A percentile compares a stretch with the other conserved stretches of the same genome.
phyloP scores from a whole-genome alignment of 345 rosid genomes.

The Viola odorata region DNA sequence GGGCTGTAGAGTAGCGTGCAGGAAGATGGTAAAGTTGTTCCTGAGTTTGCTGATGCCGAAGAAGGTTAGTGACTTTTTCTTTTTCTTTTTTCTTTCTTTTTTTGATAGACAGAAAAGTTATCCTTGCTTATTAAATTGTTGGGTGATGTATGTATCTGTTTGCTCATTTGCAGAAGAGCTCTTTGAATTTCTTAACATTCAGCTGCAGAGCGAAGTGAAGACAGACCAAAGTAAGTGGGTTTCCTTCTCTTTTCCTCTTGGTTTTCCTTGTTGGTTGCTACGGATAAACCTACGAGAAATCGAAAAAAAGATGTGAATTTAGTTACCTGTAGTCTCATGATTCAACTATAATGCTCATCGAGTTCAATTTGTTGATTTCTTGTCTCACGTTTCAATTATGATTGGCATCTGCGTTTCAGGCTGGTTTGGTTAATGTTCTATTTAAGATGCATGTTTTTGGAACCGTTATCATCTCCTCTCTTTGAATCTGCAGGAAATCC shows the following conservation, averaged over 20 bases:
- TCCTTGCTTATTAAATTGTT: neutral
- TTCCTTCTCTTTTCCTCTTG: conserved; percentile 5
- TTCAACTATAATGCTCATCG: neutral
- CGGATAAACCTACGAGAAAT: neutral
- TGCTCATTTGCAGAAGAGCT: conserved; percentile 55
- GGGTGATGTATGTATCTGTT: conserved; percentile 7
- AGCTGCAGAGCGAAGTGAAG: conserved; percentile 65
- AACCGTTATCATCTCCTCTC: too few relatives aligned
- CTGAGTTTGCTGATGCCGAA: conserved; percentile 84
- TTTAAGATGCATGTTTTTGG: too few relatives aligned
- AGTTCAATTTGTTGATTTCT: too few relatives aligned
- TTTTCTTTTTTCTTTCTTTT: neutral
- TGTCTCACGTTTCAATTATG: too few relatives aligned
- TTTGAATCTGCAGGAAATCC: too few relatives aligned
- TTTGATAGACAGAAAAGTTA: neutral
- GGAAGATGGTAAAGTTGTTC: conserved; percentile 72
- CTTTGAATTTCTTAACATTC: conserved; percentile 68
- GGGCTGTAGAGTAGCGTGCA: conserved; percentile 66
- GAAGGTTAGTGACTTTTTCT: conserved; percentile 44
- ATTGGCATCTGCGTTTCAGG: too few relatives aligned
- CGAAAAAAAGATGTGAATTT: neutral
- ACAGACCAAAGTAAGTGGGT: conserved; percentile 57
- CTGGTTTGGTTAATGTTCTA: too few relatives aligned
- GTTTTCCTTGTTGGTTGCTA: neutral
- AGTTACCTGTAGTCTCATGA: neutral